These are phyloP conservation scores for Dioscorea zingiberensis DNA, from an alignment of 106 monocot species.

Conservation along the genomic window DNA sequence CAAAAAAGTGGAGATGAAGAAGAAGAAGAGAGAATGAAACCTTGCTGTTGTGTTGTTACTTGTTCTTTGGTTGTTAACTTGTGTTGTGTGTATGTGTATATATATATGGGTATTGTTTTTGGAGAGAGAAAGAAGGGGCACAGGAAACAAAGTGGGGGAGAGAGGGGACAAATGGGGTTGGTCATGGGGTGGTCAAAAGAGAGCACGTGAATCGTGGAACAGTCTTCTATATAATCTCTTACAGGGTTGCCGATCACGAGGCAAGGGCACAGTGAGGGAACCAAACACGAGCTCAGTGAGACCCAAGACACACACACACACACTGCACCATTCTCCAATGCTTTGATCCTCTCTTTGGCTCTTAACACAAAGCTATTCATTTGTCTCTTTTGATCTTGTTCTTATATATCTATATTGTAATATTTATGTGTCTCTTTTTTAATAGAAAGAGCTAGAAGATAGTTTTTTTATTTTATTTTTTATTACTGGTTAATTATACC, in stretches of 20 bases:
- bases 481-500: too few relatives aligned
- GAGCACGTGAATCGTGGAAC: constrained; percentile 17
- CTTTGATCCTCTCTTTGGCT: too few relatives aligned
- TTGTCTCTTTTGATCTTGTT: too few relatives aligned
- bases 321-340: too few relatives aligned
- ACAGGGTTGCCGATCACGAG: constrained; percentile 19
- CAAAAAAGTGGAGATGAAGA: constrained; percentile 6
- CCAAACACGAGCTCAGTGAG: background rate
- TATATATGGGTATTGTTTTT: background rate
- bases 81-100: background rate
- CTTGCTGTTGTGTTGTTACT: background rate
- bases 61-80: constrained; percentile 4
- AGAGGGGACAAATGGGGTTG: constrained; percentile 9
- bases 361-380: too few relatives aligned
- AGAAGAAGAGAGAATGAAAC: background rate
- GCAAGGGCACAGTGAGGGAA: background rate
- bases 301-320: too few relatives aligned
- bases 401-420: too few relatives aligned
- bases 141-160: constrained; percentile 22
- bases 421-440: too few relatives aligned
- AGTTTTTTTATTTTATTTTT: too few relatives aligned
- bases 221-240: constrained; percentile 13
- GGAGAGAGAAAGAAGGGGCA: constrained; percentile 4
- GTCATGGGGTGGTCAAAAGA: constrained; percentile 25
- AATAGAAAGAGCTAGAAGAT: too few relatives aligned